Percentiles rank a stretch among this genome's conserved stretches.
phyloP scores from a whole-genome alignment of 2,329 filamentous ascomycete species.

The Aspergillus tanneri region DNA sequence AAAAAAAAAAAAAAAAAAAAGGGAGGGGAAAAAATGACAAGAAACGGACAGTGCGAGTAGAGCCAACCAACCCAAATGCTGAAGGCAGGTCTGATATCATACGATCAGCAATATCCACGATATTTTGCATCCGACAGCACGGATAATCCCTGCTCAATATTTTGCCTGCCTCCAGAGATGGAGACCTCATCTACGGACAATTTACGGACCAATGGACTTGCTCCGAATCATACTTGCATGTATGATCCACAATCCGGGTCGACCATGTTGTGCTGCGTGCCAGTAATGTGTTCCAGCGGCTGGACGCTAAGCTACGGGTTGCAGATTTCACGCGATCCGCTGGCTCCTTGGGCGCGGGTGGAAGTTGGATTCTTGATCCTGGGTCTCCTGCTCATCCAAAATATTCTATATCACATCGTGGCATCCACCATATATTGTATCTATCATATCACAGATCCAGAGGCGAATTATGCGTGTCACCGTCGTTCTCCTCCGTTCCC shows the following conservation, averaged over 20 bases:
- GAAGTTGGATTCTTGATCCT: not conserved
- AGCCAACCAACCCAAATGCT: not conserved
- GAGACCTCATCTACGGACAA: not conserved
- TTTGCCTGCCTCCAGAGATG: not conserved
- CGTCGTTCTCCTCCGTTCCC: no score
- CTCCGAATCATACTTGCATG: no score
- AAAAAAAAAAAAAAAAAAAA: no score
- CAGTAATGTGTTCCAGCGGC: no score
- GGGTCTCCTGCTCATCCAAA: not conserved
- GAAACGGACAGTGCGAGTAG: not conserved
- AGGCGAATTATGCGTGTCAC: no score
- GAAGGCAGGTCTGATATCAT: conserved; percentile 15
- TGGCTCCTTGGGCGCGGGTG: not conserved
- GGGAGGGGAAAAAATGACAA: not conserved
- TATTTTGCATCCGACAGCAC: conserved; percentile 13
- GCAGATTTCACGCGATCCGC: not conserved
- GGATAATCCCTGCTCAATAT: conserved; percentile 18
- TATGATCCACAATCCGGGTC: not conserved
- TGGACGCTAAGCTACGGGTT: no score
- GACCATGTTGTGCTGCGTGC: not conserved
- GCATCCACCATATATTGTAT: not conserved
- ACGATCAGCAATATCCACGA: conserved; percentile 13
- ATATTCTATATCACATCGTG: no score
- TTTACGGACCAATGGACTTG: not conserved
- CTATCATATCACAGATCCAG: not conserved